Base-by-base conservation (phyloP, 1,139 yeast species). In the Zygoascus sp. region DNA sequence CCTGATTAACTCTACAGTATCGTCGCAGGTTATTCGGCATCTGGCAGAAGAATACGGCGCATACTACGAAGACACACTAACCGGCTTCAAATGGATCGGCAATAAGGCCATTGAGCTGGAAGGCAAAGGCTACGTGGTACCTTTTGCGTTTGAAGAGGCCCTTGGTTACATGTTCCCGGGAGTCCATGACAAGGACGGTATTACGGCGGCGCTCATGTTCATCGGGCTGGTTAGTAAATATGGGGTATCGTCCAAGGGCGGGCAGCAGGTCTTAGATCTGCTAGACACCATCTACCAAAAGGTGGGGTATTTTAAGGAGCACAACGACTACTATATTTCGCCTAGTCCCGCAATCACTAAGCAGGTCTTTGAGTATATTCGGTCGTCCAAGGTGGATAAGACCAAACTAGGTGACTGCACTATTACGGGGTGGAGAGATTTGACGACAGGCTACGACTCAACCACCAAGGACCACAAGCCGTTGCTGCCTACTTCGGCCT, bases 1-100 rank as follows among this genome's bases (percentile, higher is more conserved):
- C 47, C 66, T 92, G 64, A 66, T 92, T 34, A 88, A 85, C 60
- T 89, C 97, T 0, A 89, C 97, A 0, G 97, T 92, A 0, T 88
- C 96, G 0, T 86, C 96, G 4, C 95, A 86, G 59, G 76, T 89
- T 66, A 72, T 89, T 48, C 67, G 71, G n/a, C 69, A 80, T 2
- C 79, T 90, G 81, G 94, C 96, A 0, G 62, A 70, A 3, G 62
- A 61, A 9, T 74, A 78, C 47, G 83, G 83, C 0, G 82, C 84
- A 61, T 70, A 77, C 41, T 85, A 74, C 65, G 75, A 71, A 40
- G 97, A 92, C 52, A 90, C 97, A 0, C 71, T 92, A 46, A 92
- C 97, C 0, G 97, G 98, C 1, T 92, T 92, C 70, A 92, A 92
- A 66, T 92, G 98, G 98, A 84, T 92, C 44, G 98, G 97, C 2